phyloP scores from a whole-genome alignment of 768 basidiomycete species.

The Suillus cothurnatus region DNA sequence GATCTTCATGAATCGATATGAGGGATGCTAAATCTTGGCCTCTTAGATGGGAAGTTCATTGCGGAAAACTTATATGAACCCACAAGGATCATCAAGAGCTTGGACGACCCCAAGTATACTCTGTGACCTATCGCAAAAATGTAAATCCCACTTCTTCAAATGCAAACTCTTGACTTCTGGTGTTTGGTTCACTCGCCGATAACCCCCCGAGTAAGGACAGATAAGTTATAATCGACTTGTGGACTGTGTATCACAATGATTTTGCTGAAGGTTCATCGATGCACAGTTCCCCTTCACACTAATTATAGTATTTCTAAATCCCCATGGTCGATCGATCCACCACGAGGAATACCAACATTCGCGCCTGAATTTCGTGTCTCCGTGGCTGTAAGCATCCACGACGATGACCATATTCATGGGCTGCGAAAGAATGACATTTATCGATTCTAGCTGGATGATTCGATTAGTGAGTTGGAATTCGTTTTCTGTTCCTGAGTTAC shows the following conservation, averaged over 20 bases:
- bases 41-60: conserved; percentile 47
- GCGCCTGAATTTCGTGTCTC: neutral
- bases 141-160: neutral
- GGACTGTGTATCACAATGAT: neutral
- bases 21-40: conserved; percentile 11
- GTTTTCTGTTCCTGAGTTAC: neutral
- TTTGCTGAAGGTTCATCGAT: neutral
- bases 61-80: conserved; percentile 40
- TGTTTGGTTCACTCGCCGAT: neutral
- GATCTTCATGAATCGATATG: neutral
- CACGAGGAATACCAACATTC: neutral
- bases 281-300: neutral
- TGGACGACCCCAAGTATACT: conserved; percentile 40
- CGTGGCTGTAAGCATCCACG: neutral
- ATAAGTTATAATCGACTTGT: neutral
- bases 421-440: neutral
- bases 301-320: neutral
- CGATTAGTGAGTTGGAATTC: neutral
- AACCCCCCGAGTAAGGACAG: neutral
- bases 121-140: neutral
- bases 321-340: conserved; percentile 1
- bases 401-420: neutral
- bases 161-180: neutral
- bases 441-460: neutral
- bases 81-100: conserved; percentile 43